Percentiles rank a stretch among this genome's conserved stretches.
These are phyloP conservation scores for Penicillium bialowiezense DNA, from an alignment of 495 filamentous ascomycete genomes.

Conservation along the genomic window DNA sequence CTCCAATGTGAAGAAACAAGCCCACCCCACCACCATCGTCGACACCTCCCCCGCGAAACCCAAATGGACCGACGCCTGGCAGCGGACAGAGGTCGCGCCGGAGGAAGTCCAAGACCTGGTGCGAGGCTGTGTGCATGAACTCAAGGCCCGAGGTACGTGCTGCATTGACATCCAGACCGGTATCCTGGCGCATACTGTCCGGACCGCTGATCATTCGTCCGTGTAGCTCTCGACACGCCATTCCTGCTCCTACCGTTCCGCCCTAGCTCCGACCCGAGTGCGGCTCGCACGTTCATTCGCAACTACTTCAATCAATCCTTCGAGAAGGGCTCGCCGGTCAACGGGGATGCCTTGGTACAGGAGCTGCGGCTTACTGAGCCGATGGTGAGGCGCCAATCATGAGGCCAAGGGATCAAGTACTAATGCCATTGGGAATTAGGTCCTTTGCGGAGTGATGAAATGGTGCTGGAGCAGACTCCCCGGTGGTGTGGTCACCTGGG, in stretches of 20 bases:
- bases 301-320: slow-evolving; percentile 75
- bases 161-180: slow-evolving; percentile 22
- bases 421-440: slow-evolving; percentile 49
- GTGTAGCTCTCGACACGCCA: slow-evolving; percentile 77
- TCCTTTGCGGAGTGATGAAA: slow-evolving; percentile 90
- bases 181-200: slow-evolving; percentile 22
- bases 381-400: slow-evolving; percentile 58
- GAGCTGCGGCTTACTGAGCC: slow-evolving; percentile 93
- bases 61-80: slow-evolving; percentile 87
- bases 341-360: slow-evolving; percentile 69
- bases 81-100: slow-evolving; percentile 77
- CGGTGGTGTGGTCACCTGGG: slow-evolving; percentile 94
- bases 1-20: slow-evolving; percentile 54
- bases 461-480: slow-evolving; percentile 97
- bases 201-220: slow-evolving; percentile 36
- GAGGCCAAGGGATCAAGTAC: background rate
- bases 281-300: slow-evolving; percentile 85
- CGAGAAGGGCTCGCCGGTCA: slow-evolving; percentile 46
- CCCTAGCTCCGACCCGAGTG: slow-evolving; percentile 85
- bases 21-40: slow-evolving; percentile 48
- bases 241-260: slow-evolving; percentile 96
- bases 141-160: slow-evolving; percentile 89
- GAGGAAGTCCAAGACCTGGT: slow-evolving; percentile 90
- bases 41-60: slow-evolving; percentile 60
- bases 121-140: slow-evolving; percentile 77